Conservation (phyloP, 208 protist genomes). For the Novymonas esmeraldas region DNA sequence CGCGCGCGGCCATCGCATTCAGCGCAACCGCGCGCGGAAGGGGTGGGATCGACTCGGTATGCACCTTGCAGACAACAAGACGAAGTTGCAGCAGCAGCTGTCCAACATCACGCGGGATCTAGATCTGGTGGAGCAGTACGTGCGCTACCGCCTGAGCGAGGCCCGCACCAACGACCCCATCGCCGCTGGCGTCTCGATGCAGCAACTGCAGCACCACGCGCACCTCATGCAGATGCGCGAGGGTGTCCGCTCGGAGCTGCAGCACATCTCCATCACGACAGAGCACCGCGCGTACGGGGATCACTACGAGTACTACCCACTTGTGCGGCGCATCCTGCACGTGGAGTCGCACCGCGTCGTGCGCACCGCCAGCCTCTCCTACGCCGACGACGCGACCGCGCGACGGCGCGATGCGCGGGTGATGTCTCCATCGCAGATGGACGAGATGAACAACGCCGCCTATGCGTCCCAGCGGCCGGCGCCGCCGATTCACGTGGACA, state of each 20-base stretch:
- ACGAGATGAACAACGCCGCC: constrained; percentile 3
- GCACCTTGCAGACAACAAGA: constrained; percentile 35
- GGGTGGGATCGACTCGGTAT: constrained; percentile 68
- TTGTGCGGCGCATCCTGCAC: constrained; percentile 22
- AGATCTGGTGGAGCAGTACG: constrained; percentile 23
- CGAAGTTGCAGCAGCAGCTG: constrained; percentile 24
- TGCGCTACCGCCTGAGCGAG: constrained; percentile 36
- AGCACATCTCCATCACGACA: constrained; percentile 40
- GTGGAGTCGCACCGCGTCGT: constrained; percentile 20
- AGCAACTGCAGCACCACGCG: constrained; percentile 37
- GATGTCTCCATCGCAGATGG: constrained; percentile 13
- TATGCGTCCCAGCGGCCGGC: not conserved
- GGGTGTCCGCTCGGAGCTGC: constrained; percentile 25
- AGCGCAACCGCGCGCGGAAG: constrained; percentile 39
- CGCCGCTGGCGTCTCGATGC: constrained; percentile 43
- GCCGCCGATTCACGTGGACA: constrained; percentile 46
- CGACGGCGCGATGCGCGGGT: constrained; percentile 9
- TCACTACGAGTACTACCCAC: constrained; percentile 77
- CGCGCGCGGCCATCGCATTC: constrained; percentile 36
- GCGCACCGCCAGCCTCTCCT: constrained; percentile 10
- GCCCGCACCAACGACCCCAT: constrained; percentile 29
- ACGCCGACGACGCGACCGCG: constrained; percentile 2
- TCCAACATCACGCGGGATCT: constrained; percentile 29
- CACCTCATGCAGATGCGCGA: constrained; percentile 22
- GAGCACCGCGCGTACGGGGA: constrained; percentile 54